Base-by-base conservation (phyloP, 2,329 filamentous ascomycete species). In the Geosmithia putterillii region DNA sequence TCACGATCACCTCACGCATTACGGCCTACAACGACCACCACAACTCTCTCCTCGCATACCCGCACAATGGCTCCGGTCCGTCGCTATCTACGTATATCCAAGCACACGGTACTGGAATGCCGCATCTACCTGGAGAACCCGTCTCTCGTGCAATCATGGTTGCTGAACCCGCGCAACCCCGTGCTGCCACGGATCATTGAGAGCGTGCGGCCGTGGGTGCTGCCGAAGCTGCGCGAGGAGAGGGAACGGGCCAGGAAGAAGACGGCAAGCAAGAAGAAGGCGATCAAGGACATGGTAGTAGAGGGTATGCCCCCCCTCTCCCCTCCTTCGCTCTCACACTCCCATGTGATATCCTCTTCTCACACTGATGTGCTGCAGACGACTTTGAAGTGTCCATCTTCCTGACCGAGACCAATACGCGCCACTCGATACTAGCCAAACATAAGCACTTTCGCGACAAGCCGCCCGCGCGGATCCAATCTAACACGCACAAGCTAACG, bases 381-480 rank as follows among this genome's bases (percentile, higher is more conserved):
- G 90, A 95, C 52, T 98, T 95, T 57, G 88, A 96, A 57, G 87
- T 95, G 14, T 86, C 88, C 34, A 84, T 98, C 50, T 96, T 95
- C 64, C 70, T 98, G 50, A 94, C 86, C 39, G 86, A 95, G 60
- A 84, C 83, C 7, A 81, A 77, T 42, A 89, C 83, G 3, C 79
- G 88, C 14, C 92, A 96, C 66, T 85, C 87, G 28, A 69, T 98
- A 34, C 73, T 96, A 45, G 83, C 81, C 44, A 94, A 92, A 60
- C 80, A 86, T 53, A 95, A 95, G 63, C 73, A 77, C 17, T 88
- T 88, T 51, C 71, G 74, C 46, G 74, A 81, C 45, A 76, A 70
- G 40, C 60, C 64, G 0, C 67, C 71, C 44, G 64, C 64, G 1
- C 70, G 65, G 52, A 65, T 79, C 37, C 71, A 67, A 42, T 82